phyloP scores from a whole-genome alignment of 2,329 filamentous ascomycete genomes.

The Penicillium aurantiogriseum region DNA sequence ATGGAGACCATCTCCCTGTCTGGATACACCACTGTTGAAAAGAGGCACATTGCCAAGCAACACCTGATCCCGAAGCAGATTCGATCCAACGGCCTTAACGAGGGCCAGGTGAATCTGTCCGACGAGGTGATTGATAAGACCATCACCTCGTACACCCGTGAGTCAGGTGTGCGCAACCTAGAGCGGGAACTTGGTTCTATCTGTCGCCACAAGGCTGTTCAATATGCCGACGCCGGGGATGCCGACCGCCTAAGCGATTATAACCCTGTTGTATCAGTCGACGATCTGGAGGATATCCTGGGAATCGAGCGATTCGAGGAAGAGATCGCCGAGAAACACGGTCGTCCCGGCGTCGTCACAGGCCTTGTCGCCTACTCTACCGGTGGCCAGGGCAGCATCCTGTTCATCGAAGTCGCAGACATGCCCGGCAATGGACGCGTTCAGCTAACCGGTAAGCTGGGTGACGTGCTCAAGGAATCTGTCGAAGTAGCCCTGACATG shows the following conservation, averaged over 20 bases:
- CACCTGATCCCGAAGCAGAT: conserved; percentile 98
- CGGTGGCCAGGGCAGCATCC: conserved; percentile 88
- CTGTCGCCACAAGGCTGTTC: conserved; percentile 90
- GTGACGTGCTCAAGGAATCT: conserved; percentile 93
- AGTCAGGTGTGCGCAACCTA: conserved; percentile 91
- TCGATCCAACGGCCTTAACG: conserved; percentile 77
- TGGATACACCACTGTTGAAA: conserved; percentile 95
- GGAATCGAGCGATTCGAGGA: conserved; percentile 93
- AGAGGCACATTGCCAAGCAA: conserved; percentile 86
- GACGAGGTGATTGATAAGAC: conserved; percentile 90
- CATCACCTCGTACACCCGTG: conserved; percentile 93
- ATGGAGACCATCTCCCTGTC: conserved; percentile 96
- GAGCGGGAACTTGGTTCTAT: conserved; percentile 94
- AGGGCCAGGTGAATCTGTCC: conserved; percentile 71
- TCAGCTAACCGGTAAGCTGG: conserved; percentile 92
- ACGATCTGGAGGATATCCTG: conserved; percentile 85
- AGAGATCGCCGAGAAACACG: conserved; percentile 83
- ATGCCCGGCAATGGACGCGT: conserved; percentile 93
- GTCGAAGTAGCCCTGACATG: conserved; percentile 95
- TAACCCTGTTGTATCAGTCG: conserved; percentile 67
- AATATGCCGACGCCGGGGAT: conserved; percentile 89
- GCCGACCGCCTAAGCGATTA: conserved; percentile 66
- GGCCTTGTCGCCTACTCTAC: conserved; percentile 92
- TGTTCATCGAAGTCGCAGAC: conserved; percentile 97
- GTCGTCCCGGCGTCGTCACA: conserved; percentile 86